Conservation (phyloP, 495 filamentous ascomycete genomes). For the Aspergillus saccharolyticus region DNA sequence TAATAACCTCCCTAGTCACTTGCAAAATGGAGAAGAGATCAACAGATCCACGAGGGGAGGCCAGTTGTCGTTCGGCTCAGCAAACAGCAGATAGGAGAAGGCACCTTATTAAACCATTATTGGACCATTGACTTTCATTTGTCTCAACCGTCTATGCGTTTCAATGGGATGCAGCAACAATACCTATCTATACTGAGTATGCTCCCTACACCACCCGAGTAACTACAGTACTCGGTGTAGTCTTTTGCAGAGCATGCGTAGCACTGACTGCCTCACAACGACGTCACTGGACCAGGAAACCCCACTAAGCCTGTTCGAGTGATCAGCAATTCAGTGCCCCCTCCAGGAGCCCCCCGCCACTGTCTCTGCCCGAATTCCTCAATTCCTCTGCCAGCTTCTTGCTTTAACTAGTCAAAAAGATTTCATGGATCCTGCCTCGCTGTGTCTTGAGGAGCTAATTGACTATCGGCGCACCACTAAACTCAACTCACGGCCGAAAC, state of each 20-base stretch:
- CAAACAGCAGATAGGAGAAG: not conserved
- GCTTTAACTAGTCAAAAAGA: not conserved
- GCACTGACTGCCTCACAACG: constrained; percentile 23
- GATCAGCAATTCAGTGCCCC: not conserved
- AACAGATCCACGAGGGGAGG: not conserved
- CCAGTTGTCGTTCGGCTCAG: not conserved
- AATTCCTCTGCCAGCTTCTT: not conserved
- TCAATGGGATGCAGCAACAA: not conserved
- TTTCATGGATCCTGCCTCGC: too few relatives aligned
- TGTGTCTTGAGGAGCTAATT: too few relatives aligned
- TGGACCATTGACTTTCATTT: not conserved
- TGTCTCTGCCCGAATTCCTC: constrained; percentile 10
- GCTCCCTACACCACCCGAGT: too few relatives aligned
- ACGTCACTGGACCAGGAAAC: constrained; percentile 18
- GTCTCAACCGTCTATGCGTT: not conserved
- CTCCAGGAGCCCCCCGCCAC: too few relatives aligned
- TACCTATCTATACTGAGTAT: not conserved
- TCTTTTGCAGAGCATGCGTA: constrained; percentile 1
- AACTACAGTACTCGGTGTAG: too few relatives aligned
- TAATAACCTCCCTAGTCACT: too few relatives aligned
- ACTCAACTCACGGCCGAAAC: too few relatives aligned
- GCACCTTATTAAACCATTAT: not conserved
- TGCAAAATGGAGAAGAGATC: not conserved
- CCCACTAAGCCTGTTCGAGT: constrained; percentile 17
- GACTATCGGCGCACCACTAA: too few relatives aligned